Conservation (phyloP, 176 grass and related monocot species). For the Triticum dicoccoides region DNA sequence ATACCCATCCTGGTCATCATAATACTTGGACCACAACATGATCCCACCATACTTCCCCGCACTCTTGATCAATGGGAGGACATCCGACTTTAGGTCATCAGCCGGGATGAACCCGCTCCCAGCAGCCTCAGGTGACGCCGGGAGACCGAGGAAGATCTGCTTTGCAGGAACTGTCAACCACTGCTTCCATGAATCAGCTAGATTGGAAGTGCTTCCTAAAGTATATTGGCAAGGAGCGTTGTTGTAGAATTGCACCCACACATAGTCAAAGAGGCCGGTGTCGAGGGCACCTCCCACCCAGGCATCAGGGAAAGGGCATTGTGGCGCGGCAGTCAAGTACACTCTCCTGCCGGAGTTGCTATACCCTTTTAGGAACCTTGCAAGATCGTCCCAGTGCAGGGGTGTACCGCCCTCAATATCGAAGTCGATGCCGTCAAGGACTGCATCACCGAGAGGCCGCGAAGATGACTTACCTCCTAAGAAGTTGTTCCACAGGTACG, state of each 20-base stretch:
- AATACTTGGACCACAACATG: constrained; percentile 10
- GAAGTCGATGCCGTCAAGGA: not conserved
- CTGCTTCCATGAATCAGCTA: constrained; percentile 2
- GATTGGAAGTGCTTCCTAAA: not conserved
- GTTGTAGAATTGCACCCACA: not conserved
- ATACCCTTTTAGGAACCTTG: not conserved
- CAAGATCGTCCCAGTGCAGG: not conserved
- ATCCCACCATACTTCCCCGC: not conserved
- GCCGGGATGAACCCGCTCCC: not conserved
- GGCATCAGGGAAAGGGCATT: not conserved
- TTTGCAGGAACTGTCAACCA: not conserved
- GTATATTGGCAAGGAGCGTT: not conserved
- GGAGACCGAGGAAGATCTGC: not conserved
- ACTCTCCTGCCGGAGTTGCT: not conserved
- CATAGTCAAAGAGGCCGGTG: constrained; percentile 1
- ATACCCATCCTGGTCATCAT: not conserved
- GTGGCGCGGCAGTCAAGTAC: not conserved
- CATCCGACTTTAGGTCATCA: not conserved
- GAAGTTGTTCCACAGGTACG: not conserved
- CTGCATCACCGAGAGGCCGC: not conserved
- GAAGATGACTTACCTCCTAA: not conserved
- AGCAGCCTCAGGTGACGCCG: not conserved
- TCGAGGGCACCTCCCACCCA: not conserved
- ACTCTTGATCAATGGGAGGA: not conserved
- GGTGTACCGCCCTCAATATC: not conserved